phyloP scores from a whole-genome alignment of 73 alveolate genomes.

The Symbiodinium pilosum region DNA sequence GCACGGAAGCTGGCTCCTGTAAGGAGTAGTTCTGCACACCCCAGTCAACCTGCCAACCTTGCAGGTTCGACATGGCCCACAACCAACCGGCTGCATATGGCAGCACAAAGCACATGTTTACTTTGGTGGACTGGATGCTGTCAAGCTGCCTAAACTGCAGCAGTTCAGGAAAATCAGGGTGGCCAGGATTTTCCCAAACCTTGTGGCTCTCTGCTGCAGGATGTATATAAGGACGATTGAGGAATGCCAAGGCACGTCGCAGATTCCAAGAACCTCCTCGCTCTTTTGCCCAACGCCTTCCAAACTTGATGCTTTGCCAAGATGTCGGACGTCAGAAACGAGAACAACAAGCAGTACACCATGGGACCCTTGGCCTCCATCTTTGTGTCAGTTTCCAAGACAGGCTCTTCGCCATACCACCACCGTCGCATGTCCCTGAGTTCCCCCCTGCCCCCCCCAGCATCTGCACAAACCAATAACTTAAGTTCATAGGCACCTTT shows the following conservation, averaged over 20 bases:
- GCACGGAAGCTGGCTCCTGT: constrained; percentile 46
- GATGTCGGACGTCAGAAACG: not conserved
- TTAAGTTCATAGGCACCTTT: too few relatives aligned
- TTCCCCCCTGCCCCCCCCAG: too few relatives aligned
- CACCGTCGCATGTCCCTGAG: not conserved
- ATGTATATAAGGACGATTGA: not conserved
- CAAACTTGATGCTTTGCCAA: not conserved
- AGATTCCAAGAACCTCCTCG: constrained; percentile 50
- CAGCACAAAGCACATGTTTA: not conserved
- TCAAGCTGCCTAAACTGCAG: constrained; percentile 40
- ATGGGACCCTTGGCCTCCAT: not conserved
- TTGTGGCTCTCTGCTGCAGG: not conserved
- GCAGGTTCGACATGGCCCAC: too few relatives aligned
- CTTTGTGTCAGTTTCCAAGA: not conserved
- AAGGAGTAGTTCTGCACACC: constrained; percentile 49
- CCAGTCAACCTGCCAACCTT: constrained; percentile 95
- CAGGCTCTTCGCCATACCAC: not conserved
- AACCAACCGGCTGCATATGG: not conserved
- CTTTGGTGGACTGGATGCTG: not conserved
- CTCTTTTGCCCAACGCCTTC: constrained; percentile 23
- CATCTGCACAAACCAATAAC: too few relatives aligned
- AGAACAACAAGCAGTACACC: not conserved
- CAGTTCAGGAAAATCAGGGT: constrained; percentile 47
- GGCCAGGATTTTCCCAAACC: constrained; percentile 85
- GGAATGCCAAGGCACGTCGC: constrained; percentile 31